Conservation (phyloP, 306 rosid species). For the Quercus engelmannii region DNA sequence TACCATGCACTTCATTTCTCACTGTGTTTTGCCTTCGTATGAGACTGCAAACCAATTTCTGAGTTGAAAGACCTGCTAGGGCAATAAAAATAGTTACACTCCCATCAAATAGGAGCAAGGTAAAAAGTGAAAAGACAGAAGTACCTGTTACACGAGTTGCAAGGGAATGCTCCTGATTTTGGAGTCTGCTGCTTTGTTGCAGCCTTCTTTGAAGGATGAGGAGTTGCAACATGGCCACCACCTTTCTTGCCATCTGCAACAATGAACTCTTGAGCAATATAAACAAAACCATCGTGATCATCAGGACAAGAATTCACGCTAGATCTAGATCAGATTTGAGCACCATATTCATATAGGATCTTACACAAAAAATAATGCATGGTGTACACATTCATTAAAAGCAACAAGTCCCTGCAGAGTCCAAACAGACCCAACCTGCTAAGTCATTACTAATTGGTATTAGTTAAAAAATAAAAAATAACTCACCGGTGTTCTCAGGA, state of each 20-base stretch:
- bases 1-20: conserved; percentile 27
- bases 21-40: conserved; percentile 63
- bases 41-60: conserved; percentile 56
- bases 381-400: not conserved
- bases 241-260: conserved; percentile 40
- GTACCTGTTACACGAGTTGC: conserved; percentile 61
- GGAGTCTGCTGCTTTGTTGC: conserved; percentile 48
- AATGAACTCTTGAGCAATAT: not conserved
- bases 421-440: not conserved
- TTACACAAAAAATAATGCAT: not conserved
- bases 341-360: not conserved
- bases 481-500: conserved; percentile 59
- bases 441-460: not conserved
- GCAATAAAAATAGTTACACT: not conserved
- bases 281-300: not conserved
- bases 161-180: conserved; percentile 41
- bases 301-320: not conserved
- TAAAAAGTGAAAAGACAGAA: not conserved
- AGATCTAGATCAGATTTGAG: not conserved
- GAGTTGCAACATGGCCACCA: conserved; percentile 52
- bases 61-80: conserved; percentile 57
- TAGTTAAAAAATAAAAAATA: not conserved
- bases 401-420: not conserved
- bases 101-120: not conserved
- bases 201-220: conserved; percentile 62